These are phyloP conservation scores for Penicillium antarcticum DNA, from an alignment of 495 filamentous ascomycete genomes.

Conservation along the genomic window DNA sequence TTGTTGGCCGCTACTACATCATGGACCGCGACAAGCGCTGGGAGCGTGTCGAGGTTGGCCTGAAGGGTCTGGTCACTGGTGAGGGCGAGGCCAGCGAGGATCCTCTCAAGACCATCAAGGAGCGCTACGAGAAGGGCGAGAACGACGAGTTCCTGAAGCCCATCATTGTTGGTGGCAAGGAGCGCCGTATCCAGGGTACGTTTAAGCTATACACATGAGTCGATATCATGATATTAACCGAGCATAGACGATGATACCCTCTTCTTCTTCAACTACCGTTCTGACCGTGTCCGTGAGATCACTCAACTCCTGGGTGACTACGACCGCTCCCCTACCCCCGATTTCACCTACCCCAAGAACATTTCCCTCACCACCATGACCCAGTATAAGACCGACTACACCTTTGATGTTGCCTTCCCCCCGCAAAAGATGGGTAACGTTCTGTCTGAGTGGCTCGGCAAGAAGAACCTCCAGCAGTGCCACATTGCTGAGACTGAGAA, in stretches of 20 bases:
- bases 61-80: slow-evolving; percentile 81
- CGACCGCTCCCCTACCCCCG: slow-evolving; percentile 83
- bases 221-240: slow-evolving; percentile 6
- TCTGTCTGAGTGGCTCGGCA: slow-evolving; percentile 89
- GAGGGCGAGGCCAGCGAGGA: slow-evolving; percentile 84
- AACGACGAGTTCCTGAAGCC: slow-evolving; percentile 98
- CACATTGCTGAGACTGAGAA: slow-evolving; percentile 99
- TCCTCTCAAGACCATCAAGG: slow-evolving; percentile 80
- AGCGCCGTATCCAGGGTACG: slow-evolving; percentile 77
- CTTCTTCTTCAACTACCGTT: slow-evolving; percentile 99
- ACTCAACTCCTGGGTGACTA: slow-evolving; percentile 90
- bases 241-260: slow-evolving; percentile 77
- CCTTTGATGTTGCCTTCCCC: slow-evolving; percentile 89
- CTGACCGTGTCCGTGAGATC: slow-evolving; percentile 94
- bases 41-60: slow-evolving; percentile 85
- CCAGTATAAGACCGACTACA: slow-evolving; percentile 94
- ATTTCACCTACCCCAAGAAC: slow-evolving; percentile 92
- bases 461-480: slow-evolving; percentile 83
- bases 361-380: slow-evolving; percentile 96
- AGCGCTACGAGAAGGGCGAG: slow-evolving; percentile 81
- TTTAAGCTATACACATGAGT: background rate
- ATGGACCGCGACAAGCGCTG: slow-evolving; percentile 99
- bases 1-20: slow-evolving; percentile 94
- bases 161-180: slow-evolving; percentile 87
- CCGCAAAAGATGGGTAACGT: slow-evolving; percentile 97